phyloP scores from a whole-genome alignment of 2,329 filamentous ascomycete genomes.

The Verticillium albo-atrum region DNA sequence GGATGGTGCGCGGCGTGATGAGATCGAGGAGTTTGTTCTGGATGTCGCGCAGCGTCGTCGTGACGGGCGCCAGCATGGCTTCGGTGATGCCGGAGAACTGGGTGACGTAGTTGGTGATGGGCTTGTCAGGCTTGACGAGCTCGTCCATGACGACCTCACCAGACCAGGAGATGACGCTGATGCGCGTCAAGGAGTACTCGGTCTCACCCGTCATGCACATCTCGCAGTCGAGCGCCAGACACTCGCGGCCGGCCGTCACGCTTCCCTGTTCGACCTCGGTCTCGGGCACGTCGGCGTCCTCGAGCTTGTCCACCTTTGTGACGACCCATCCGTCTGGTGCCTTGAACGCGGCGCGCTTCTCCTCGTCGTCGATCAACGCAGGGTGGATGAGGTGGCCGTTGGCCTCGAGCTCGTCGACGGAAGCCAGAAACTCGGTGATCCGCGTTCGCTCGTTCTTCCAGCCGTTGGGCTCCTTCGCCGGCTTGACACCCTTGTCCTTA shows the following conservation, averaged over 20 bases:
- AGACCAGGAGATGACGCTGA: conserved; percentile 84
- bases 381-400: conserved; percentile 86
- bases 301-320: conserved; percentile 61
- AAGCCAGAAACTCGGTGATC: conserved; percentile 75
- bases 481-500: conserved; percentile 52
- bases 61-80: conserved; percentile 75
- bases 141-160: conserved; percentile 80
- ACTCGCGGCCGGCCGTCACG: conserved; percentile 72
- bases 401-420: conserved; percentile 68
- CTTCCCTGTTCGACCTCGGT: conserved; percentile 73
- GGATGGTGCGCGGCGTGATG: conserved; percentile 66
- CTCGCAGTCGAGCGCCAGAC: conserved; percentile 88
- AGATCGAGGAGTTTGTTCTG: conserved; percentile 71
- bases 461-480: conserved; percentile 57
- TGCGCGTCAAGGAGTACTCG: conserved; percentile 78
- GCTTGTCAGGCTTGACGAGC: conserved; percentile 82
- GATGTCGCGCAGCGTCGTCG: conserved; percentile 78
- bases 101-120: conserved; percentile 92
- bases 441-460: conserved; percentile 74
- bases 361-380: conserved; percentile 58
- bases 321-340: conserved; percentile 76
- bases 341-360: conserved; percentile 47
- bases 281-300: conserved; percentile 65
- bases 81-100: conserved; percentile 89
- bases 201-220: conserved; percentile 88